These are phyloP conservation scores for Curvularia spicifera DNA, from an alignment of 2,329 filamentous ascomycete species.

Conservation along the genomic window DNA sequence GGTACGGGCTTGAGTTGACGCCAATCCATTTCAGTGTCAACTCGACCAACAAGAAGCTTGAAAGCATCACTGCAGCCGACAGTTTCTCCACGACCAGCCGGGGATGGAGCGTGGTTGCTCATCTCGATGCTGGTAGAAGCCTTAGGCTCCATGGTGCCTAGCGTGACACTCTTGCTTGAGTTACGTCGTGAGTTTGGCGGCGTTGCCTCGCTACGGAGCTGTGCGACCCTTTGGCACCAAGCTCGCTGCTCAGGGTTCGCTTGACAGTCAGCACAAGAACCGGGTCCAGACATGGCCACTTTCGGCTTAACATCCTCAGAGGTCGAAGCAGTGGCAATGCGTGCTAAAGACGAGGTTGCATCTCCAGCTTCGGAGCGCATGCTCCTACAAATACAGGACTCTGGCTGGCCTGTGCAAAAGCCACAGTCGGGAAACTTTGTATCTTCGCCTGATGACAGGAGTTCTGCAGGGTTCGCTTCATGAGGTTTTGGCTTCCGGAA, in stretches of 20 bases:
- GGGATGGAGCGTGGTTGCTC: constrained; percentile 17
- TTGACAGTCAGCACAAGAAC: constrained; percentile 47
- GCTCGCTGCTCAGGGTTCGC: constrained; percentile 43
- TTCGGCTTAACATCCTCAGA: constrained; percentile 11
- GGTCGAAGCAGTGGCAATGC: constrained; percentile 8
- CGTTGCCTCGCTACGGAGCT: constrained; percentile 30
- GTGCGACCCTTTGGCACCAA: constrained; percentile 46
- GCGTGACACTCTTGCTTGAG: constrained; percentile 27
- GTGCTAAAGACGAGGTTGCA: constrained; percentile 19
- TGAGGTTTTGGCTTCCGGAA: constrained; percentile 14
- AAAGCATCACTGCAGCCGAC: constrained; percentile 47
- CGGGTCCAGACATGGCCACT: constrained; percentile 30
- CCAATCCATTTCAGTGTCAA: constrained; percentile 45
- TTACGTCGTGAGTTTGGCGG: constrained; percentile 30
- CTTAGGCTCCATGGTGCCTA: constrained; percentile 40
- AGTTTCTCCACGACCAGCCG: constrained; percentile 26
- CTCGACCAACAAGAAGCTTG: constrained; percentile 44
- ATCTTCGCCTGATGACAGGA: constrained; percentile 27
- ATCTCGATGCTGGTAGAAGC: constrained; percentile 32
- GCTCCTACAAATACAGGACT: constrained; percentile 42
- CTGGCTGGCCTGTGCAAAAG: constrained; percentile 40
- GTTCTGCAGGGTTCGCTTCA: constrained; percentile 25
- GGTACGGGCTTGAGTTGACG: constrained; percentile 38
- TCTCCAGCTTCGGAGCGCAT: constrained; percentile 21
- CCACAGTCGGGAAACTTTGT: constrained; percentile 36